Percentiles rank a stretch among this genome's conserved stretches.
phyloP scores from a whole-genome alignment of 768 basidiomycete species.

The Suillus subaureus region DNA sequence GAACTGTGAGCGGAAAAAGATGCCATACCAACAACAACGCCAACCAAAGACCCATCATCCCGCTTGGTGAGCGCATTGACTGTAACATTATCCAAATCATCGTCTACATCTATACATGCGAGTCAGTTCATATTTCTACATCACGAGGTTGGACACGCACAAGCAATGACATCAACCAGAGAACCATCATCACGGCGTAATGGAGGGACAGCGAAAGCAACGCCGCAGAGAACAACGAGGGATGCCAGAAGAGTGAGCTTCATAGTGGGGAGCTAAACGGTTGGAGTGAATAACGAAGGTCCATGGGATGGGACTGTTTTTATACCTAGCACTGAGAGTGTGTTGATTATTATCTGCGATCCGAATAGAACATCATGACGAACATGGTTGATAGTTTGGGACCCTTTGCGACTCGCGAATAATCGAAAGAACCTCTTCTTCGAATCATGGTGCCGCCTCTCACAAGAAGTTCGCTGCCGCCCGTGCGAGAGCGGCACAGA shows the following conservation, averaged over 20 bases:
- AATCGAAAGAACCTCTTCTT: not conserved
- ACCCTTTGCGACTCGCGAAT: not conserved
- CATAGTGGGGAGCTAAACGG: not conserved
- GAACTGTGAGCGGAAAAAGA: not conserved
- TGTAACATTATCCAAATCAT: too few relatives aligned
- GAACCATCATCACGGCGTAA: not conserved
- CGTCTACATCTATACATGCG: not conserved
- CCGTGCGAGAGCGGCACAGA: too few relatives aligned
- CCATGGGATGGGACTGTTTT: not conserved
- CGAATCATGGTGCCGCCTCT: too few relatives aligned
- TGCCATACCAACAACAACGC: not conserved
- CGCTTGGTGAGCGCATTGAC: too few relatives aligned
- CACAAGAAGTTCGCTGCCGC: too few relatives aligned
- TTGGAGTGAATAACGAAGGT: not conserved
- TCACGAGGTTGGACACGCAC: not conserved
- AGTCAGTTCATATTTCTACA: not conserved
- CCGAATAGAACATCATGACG: not conserved
- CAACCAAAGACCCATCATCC: not conserved
- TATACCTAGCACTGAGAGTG: not conserved
- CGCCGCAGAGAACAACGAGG: not conserved
- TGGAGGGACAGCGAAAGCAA: not conserved
- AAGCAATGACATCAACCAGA: too few relatives aligned
- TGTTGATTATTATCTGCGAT: not conserved
- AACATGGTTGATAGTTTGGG: not conserved
- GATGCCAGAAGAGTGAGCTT: not conserved